Evolutionary conservation across 2,329 filamentous ascomycete genomes (phyloP).

Genomic region (Leptographium procerum): DNA sequence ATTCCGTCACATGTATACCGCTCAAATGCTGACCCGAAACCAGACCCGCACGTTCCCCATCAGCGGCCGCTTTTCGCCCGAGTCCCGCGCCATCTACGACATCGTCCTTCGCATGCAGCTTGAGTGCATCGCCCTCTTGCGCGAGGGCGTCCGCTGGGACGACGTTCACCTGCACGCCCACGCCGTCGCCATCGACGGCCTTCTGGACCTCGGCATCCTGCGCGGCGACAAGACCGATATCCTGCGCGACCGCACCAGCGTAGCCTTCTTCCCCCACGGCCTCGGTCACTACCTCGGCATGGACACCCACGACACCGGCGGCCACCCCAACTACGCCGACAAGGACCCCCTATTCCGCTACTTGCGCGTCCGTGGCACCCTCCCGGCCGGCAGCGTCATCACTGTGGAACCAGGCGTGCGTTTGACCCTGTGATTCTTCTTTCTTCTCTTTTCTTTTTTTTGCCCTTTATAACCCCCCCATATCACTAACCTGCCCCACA

Average conservation of each 20-base stretch:
- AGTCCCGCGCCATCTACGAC: constrained; percentile 66
- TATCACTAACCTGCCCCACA: too few species aligned
- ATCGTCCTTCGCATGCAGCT: constrained; percentile 82
- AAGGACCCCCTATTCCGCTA: constrained; percentile 78
- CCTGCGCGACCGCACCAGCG: constrained; percentile 65
- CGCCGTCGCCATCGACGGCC: constrained; percentile 67
- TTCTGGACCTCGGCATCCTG: constrained; percentile 66
- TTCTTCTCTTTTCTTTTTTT: not conserved
- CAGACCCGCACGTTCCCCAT: constrained; percentile 87
- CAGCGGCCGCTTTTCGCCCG: constrained; percentile 54
- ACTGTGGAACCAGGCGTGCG: constrained; percentile 87
- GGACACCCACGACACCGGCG: constrained; percentile 83
- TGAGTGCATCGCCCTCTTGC: constrained; percentile 61
- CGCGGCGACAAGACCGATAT: constrained; percentile 59
- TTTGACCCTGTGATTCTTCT: constrained; percentile 9
- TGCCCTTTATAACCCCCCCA: not conserved
- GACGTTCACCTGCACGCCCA: constrained; percentile 73
- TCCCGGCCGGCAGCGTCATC: constrained; percentile 73
- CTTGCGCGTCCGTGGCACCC: constrained; percentile 61
- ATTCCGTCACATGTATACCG: not conserved
- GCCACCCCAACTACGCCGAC: constrained; percentile 67
- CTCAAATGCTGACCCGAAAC: too few species aligned
- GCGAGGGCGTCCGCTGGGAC: constrained; percentile 67
- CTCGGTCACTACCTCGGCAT: constrained; percentile 85
- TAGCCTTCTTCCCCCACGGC: constrained; percentile 86